Conservation (phyloP, 106 monocot species). For the Triglochin maritima region DNA sequence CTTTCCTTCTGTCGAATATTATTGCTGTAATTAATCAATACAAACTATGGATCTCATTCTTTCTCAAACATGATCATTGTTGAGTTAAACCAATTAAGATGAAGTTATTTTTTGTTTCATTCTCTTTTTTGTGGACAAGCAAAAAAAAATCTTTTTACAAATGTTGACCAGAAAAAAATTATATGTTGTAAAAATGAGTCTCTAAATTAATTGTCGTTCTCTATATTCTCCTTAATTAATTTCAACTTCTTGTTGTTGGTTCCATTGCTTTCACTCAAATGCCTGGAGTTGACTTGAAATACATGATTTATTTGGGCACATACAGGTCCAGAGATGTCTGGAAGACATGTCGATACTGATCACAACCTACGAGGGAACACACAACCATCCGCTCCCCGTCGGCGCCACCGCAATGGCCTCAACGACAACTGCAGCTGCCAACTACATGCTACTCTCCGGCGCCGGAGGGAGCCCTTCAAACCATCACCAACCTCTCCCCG, state of each 20-base stretch:
- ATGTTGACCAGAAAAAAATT: no score
- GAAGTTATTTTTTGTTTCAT: background rate
- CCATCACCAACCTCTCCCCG: background rate
- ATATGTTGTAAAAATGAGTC: no score
- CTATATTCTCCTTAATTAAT: no score
- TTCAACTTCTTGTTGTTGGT: no score
- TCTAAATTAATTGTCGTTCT: background rate
- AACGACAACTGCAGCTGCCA: slow-evolving; percentile 27
- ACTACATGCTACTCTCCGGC: slow-evolving; percentile 23
- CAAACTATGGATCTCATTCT: no score
- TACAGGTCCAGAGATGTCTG: slow-evolving; percentile 73
- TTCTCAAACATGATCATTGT: background rate
- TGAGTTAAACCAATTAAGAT: background rate
- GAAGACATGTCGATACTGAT: slow-evolving; percentile 86
- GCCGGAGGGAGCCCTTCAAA: slow-evolving; percentile 12
- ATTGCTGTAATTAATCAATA: no score
- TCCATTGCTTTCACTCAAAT: background rate
- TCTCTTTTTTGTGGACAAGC: no score
- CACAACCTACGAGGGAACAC: slow-evolving; percentile 85
- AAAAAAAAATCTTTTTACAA: no score
- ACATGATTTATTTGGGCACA: background rate
- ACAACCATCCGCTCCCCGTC: slow-evolving; percentile 80
- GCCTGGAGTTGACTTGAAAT: background rate
- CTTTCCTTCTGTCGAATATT: background rate
- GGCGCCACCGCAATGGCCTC: slow-evolving; percentile 68